A percentile compares a stretch with the other conserved stretches of the same genome.
Evolutionary conservation across 2,329 filamentous ascomycete genomes (phyloP).

Genomic region (Cladophialophora carrionii): DNA sequence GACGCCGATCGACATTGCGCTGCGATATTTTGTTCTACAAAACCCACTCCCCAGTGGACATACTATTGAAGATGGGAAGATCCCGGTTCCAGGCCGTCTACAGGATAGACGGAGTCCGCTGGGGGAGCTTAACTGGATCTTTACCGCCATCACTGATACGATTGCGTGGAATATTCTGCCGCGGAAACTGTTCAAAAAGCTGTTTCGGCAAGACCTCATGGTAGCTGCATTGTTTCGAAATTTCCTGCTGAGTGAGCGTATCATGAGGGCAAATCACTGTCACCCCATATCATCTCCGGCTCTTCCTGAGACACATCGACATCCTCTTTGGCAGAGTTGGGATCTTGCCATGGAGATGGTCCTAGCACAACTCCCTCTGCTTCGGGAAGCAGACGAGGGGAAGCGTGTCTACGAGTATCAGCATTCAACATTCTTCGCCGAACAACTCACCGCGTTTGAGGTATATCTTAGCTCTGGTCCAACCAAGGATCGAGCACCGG

Average conservation of each 20-base stretch:
- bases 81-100: slow-evolving; percentile 78
- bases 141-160: slow-evolving; percentile 97
- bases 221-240: slow-evolving; percentile 97
- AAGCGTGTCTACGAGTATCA: slow-evolving; percentile 83
- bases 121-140: slow-evolving; percentile 98
- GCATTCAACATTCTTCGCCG: slow-evolving; percentile 94
- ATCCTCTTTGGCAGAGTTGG: slow-evolving; percentile 96
- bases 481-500: slow-evolving; percentile 81
- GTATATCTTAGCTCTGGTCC: slow-evolving; percentile 87
- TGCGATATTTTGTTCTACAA: slow-evolving; percentile 94
- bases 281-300: slow-evolving; percentile 89
- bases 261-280: slow-evolving; percentile 96
- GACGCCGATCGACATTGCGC: slow-evolving; percentile 94
- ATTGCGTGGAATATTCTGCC: slow-evolving; percentile 97
- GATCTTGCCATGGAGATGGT: slow-evolving; percentile 96
- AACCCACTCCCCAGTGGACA: slow-evolving; percentile 73
- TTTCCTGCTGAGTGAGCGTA: slow-evolving; percentile 88
- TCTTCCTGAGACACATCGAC: slow-evolving; percentile 92
- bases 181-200: slow-evolving; percentile 88
- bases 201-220: slow-evolving; percentile 97
- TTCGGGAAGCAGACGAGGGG: slow-evolving; percentile 76
- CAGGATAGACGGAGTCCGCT: slow-evolving; percentile 92
- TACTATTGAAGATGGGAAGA: slow-evolving; percentile 79
- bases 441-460: slow-evolving; percentile 95
- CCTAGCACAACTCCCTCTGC: slow-evolving; percentile 79